Conservation (phyloP, 1,284 basidiomycete genomes). For the Cryptococcus deneoformans region DNA sequence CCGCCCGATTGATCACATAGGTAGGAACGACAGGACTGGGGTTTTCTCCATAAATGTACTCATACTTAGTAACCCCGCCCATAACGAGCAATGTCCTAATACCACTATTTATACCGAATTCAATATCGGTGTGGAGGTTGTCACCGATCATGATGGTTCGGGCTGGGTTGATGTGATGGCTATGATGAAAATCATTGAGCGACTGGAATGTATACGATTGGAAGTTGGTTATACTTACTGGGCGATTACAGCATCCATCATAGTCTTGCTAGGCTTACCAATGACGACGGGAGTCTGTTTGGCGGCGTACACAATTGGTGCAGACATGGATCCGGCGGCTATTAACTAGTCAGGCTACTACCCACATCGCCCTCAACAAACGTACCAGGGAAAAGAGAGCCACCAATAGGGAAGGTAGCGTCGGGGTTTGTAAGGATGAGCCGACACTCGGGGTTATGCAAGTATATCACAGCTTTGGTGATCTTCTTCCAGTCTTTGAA, state of each 20-base stretch:
- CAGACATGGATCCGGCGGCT: slow-evolving; percentile 72
- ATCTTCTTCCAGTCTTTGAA: slow-evolving; percentile 81
- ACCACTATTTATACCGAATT: slow-evolving; percentile 84
- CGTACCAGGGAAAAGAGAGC: slow-evolving; percentile 74
- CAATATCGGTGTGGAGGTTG: slow-evolving; percentile 81
- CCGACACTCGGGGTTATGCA: slow-evolving; percentile 73
- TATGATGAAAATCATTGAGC: slow-evolving; percentile 36
- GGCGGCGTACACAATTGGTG: slow-evolving; percentile 70
- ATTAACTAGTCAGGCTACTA: neutral
- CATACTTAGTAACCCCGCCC: slow-evolving; percentile 76
- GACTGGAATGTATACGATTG: neutral
- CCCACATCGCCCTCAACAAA: neutral
- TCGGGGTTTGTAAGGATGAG: slow-evolving; percentile 96
- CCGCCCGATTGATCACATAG: slow-evolving; percentile 73
- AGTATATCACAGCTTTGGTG: slow-evolving; percentile 89
- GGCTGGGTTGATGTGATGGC: slow-evolving; percentile 77
- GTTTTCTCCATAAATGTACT: slow-evolving; percentile 68
- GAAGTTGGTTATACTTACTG: slow-evolving; percentile 59
- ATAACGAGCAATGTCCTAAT: slow-evolving; percentile 86
- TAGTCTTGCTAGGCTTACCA: slow-evolving; percentile 89
- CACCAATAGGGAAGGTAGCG: slow-evolving; percentile 76
- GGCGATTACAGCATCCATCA: slow-evolving; percentile 92
- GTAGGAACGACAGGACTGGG: slow-evolving; percentile 69
- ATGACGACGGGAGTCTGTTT: slow-evolving; percentile 70
- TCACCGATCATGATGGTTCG: slow-evolving; percentile 95